Evolutionary conservation across 1,284 basidiomycete genomes (phyloP).

Genomic region (Apiotrichum laibachii): DNA sequence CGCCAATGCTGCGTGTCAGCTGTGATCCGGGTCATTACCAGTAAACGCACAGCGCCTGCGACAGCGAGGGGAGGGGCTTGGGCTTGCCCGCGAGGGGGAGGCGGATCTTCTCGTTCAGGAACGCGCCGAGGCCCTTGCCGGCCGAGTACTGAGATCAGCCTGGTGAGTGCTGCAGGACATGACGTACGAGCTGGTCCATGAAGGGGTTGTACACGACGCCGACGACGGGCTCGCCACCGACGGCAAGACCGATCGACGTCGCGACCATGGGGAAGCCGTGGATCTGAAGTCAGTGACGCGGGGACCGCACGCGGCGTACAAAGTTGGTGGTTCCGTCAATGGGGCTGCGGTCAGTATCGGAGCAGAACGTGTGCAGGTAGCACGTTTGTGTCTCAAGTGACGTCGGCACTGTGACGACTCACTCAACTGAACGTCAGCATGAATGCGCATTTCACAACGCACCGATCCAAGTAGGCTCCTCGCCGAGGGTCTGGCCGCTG

Average conservation of each 20-base stretch:
- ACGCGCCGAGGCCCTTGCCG: slow-evolving; percentile 74
- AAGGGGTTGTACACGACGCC: slow-evolving; percentile 94
- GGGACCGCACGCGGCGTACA: slow-evolving; percentile 57
- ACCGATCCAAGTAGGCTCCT: slow-evolving; percentile 82
- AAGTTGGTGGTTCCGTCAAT: slow-evolving; percentile 78
- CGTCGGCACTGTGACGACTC: slow-evolving; percentile 10
- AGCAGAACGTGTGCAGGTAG: too few species aligned
- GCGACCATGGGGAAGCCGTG: slow-evolving; percentile 75
- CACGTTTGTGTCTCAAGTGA: slow-evolving; percentile 7
- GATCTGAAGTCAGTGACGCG: slow-evolving; percentile 25
- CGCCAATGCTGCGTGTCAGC: slow-evolving; percentile 57
- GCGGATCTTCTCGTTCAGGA: slow-evolving; percentile 60
- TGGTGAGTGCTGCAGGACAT: background rate
- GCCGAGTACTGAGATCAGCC: slow-evolving; percentile 66
- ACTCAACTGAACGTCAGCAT: slow-evolving; percentile 39
- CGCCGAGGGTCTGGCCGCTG: slow-evolving; percentile 69
- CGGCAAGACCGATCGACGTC: slow-evolving; percentile 87
- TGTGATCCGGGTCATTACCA: too few species aligned
- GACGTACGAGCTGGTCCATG: slow-evolving; percentile 67
- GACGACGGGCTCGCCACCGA: slow-evolving; percentile 72
- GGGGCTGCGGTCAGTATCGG: slow-evolving; percentile 25
- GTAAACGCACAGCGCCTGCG: slow-evolving; percentile 63
- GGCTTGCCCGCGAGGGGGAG: slow-evolving; percentile 71
- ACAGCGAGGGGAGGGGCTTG: slow-evolving; percentile 69
- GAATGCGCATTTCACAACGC: slow-evolving; percentile 12